phyloP scores from a whole-genome alignment of 164 flowering plant species.

The Berberis vulgaris region DNA sequence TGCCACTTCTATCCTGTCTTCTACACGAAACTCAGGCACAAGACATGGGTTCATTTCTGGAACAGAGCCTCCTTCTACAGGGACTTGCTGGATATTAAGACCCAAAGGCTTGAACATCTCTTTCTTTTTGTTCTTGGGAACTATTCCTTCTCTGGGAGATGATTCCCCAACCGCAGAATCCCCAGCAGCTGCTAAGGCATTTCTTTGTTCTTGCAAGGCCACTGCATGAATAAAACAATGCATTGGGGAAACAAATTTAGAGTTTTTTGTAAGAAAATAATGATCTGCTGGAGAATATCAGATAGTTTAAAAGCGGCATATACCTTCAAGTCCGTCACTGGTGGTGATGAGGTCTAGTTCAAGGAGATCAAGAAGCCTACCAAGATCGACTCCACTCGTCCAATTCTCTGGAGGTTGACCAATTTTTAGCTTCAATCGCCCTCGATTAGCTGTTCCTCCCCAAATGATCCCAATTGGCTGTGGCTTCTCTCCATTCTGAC shows the following conservation, averaged over 20 bases:
- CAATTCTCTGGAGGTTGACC: slow-evolving; percentile 91
- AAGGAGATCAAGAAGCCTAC: slow-evolving; percentile 88
- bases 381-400: slow-evolving; percentile 98
- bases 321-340: slow-evolving; percentile 66
- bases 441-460: slow-evolving; percentile 98
- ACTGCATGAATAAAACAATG: slow-evolving; percentile 24
- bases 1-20: slow-evolving; percentile 36
- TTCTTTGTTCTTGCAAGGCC: slow-evolving; percentile 78
- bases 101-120: slow-evolving; percentile 54
- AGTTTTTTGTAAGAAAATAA: no score
- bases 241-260: not conserved
- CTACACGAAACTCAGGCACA: slow-evolving; percentile 31
- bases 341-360: slow-evolving; percentile 82
- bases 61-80: slow-evolving; percentile 31
- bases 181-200: slow-evolving; percentile 50
- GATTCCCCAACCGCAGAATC: slow-evolving; percentile 84
- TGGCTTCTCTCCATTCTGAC: slow-evolving; percentile 59
- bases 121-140: slow-evolving; percentile 38
- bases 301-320: slow-evolving; percentile 12
- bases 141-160: slow-evolving; percentile 42
- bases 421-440: slow-evolving; percentile 76
- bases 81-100: slow-evolving; percentile 43
- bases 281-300: not conserved
- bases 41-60: slow-evolving; percentile 26
- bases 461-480: slow-evolving; percentile 88